These are phyloP conservation scores for Verticillium longisporum DNA, from an alignment of 2,329 filamentous ascomycete genomes.

Conservation along the genomic window DNA sequence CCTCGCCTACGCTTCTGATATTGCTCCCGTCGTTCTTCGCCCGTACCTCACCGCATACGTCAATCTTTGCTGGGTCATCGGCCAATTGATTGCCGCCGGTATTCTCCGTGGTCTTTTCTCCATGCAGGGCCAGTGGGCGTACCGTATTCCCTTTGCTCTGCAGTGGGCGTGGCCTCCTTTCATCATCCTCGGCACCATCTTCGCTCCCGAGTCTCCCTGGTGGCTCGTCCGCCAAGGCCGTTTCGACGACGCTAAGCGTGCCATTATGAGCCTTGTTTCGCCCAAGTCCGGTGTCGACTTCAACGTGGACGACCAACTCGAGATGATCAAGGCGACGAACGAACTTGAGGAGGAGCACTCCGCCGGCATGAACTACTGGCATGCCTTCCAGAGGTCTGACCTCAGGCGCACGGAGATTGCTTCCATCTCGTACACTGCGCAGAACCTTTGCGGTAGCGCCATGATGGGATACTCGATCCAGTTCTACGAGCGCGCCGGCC, in stretches of 20 bases:
- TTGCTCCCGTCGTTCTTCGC: constrained; percentile 39
- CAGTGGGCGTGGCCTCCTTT: constrained; percentile 47
- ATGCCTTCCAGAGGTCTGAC: constrained; percentile 47
- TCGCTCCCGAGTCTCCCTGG: constrained; percentile 47
- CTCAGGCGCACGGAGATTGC: constrained; percentile 47
- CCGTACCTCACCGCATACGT: constrained; percentile 47
- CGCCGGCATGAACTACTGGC: constrained; percentile 35
- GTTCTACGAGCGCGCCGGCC: constrained; percentile 33
- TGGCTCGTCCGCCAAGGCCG: constrained; percentile 40
- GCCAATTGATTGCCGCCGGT: constrained; percentile 42
- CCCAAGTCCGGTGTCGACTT: constrained; percentile 26
- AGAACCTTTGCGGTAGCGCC: constrained; percentile 39
- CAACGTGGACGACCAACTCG: constrained; percentile 39
- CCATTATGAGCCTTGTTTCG: constrained; percentile 34
- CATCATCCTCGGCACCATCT: constrained; percentile 33
- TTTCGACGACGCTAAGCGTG: constrained; percentile 29
- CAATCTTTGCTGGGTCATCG: constrained; percentile 51
- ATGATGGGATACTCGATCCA: constrained; percentile 31
- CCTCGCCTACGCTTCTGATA: constrained; percentile 47
- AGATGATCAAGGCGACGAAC: constrained; percentile 49
- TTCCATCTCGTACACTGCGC: constrained; percentile 39
- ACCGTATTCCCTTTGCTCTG: constrained; percentile 41
- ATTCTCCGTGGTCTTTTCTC: constrained; percentile 36
- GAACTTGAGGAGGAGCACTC: constrained; percentile 36
- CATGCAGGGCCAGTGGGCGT: constrained; percentile 36